These are phyloP conservation scores for Handroanthus guayacan DNA, from an alignment of 257 asterid genomes.

Conservation along the genomic window DNA sequence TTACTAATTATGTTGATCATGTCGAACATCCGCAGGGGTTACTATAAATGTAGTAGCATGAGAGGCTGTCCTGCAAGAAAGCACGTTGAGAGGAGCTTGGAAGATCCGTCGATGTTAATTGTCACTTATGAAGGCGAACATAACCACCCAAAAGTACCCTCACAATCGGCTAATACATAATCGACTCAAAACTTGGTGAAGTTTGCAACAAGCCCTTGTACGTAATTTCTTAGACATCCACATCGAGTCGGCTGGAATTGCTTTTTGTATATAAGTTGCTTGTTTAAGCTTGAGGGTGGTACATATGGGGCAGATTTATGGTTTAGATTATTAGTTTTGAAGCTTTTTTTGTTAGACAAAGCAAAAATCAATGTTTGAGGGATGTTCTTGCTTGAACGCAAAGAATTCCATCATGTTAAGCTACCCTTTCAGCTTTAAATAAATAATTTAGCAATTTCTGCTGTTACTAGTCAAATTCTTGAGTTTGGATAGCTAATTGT, in stretches of 20 bases:
- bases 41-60: slow-evolving; percentile 95
- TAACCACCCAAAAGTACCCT: slow-evolving; percentile 80
- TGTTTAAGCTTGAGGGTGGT: slow-evolving; percentile 19
- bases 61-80: slow-evolving; percentile 98
- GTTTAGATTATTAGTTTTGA: slow-evolving; percentile 28
- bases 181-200: slow-evolving; percentile 33
- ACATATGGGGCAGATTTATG: slow-evolving; percentile 19
- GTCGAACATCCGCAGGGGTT: slow-evolving; percentile 73
- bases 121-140: slow-evolving; percentile 96
- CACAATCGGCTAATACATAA: slow-evolving; percentile 71
- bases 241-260: slow-evolving; percentile 27
- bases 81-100: slow-evolving; percentile 93
- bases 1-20: slow-evolving; percentile 35
- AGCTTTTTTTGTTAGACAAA: slow-evolving; percentile 19
- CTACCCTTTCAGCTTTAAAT: slow-evolving; percentile 20
- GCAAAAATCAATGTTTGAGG: slow-evolving; percentile 18
- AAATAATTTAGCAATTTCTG: slow-evolving; percentile 25
- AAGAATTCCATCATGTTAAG: neutral
- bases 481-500: too few relatives aligned
- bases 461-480: neutral
- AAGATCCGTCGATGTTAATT: slow-evolving; percentile 89
- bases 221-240: neutral
- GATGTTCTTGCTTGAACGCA: neutral
- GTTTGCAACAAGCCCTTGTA: neutral
- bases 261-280: slow-evolving; percentile 30